Base-by-base conservation (phyloP, 2,329 filamentous ascomycete species). In the Venturia pyrina region DNA sequence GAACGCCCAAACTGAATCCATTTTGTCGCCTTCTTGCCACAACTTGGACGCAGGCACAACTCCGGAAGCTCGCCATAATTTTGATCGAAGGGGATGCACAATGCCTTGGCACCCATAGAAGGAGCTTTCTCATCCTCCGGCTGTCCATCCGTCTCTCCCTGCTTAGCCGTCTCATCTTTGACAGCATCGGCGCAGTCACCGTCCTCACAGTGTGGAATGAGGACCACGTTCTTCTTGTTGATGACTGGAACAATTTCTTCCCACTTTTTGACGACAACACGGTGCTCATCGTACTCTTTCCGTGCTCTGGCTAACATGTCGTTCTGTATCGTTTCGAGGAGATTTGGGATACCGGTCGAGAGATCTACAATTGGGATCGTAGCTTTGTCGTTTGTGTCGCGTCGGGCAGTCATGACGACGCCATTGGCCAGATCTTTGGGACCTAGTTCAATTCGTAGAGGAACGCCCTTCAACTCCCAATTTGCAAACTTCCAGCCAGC, bases 401-500 rank as follows among this genome's bases (percentile, higher is more conserved):
- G 90, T 73, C 95, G 90, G 28, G 93, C 90, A 69, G 85, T 90
- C 69, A 89, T 91, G 70, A 98, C 89, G 53, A 93, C 89, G 66
- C 89, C 85, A 75, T 93, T 91, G 69, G 90, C 91, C 15, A 89
- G 88, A 75, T 98, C 95, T 79, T 96, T 96, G 72, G 95, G 93
- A 6, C 96, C 96, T 74, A 96, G 96, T 78, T 99, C 95, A 67
- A 99, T 84, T 67, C 95, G 89, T 46, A 99, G 85, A 60, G 96
- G 95, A 53, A 98, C 89, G 75, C 96, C 95, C 79, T 93, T 96
- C 72, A 98, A 84, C 78, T 99, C 96, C 91, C 92, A 97, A 79
- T 99, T 93, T 79, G 96, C 96, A 83, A 99, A 99, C 79, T 99
- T 99, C 88, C 90, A 98, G 69, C 91, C 92, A 68, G 92, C 87